Percentiles rank a stretch among this genome's conserved stretches.
These are phyloP conservation scores for Kwoniella shandongensis DNA, from an alignment of 768 basidiomycete genomes.

Conservation along the genomic window DNA sequence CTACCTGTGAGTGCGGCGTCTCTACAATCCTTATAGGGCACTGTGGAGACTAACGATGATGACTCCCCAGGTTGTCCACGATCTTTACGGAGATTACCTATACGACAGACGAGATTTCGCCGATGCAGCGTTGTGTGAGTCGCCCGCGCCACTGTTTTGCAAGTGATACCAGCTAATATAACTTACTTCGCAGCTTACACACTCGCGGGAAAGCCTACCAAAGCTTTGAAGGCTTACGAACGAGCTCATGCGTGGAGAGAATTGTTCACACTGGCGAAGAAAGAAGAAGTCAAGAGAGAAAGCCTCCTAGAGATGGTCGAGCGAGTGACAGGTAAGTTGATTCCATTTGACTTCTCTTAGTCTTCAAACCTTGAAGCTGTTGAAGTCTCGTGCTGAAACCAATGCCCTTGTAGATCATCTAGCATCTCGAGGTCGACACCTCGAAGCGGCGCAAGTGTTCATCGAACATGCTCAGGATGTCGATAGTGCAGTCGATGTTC, in stretches of 20 bases:
- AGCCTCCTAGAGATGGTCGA: conserved; percentile 68
- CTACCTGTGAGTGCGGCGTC: conserved; percentile 62
- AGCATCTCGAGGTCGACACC: conserved; percentile 70
- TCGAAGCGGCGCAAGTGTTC: conserved; percentile 77
- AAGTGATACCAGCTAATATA: conserved; percentile 4
- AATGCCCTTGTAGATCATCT: conserved; percentile 66
- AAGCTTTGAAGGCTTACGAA: conserved; percentile 86
- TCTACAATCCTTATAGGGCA: background rate
- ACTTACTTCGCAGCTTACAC: conserved; percentile 62
- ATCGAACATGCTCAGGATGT: conserved; percentile 80
- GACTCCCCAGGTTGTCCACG: conserved; percentile 37
- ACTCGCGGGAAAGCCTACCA: conserved; percentile 64
- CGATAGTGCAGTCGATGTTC: conserved; percentile 69
- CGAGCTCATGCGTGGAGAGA: conserved; percentile 87
- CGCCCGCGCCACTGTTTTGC: background rate
- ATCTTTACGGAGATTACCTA: conserved; percentile 80
- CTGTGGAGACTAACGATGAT: background rate
- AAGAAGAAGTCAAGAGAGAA: conserved; percentile 59
- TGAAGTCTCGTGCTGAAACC: background rate
- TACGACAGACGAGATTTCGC: conserved; percentile 79
- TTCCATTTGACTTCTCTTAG: background rate
- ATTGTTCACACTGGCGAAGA: conserved; percentile 74
- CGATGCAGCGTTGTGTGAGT: conserved; percentile 75
- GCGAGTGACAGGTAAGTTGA: conserved; percentile 70
- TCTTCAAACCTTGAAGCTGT: background rate